Evolutionary conservation across 164 flowering plant genomes (phyloP).

Genomic region (Stephania japonica): DNA sequence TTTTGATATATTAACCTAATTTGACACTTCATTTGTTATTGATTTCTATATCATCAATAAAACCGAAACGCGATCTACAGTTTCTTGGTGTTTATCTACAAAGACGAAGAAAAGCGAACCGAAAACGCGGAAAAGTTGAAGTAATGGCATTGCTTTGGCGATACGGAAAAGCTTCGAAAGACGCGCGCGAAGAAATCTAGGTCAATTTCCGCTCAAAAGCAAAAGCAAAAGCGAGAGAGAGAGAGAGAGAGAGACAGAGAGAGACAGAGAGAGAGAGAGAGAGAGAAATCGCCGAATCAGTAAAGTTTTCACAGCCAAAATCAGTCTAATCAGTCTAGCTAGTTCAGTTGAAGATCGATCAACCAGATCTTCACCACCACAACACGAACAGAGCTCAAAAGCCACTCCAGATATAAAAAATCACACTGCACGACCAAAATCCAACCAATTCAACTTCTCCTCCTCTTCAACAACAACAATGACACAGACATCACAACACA

Average conservation of each 20-base stretch:
- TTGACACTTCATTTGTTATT: background rate
- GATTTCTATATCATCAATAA: slow-evolving; percentile 5
- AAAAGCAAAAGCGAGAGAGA: slow-evolving; percentile 8
- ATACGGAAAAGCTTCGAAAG: slow-evolving; percentile 10
- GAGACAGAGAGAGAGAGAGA: background rate
- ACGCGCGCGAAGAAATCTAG: background rate
- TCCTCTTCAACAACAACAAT: background rate
- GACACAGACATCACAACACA: background rate
- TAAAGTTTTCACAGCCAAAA: background rate
- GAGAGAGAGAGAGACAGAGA: background rate
- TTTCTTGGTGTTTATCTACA: background rate
- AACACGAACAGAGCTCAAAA: background rate
- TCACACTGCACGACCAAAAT: background rate
- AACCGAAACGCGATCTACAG: slow-evolving; percentile 1
- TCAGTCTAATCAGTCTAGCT: slow-evolving; percentile 11
- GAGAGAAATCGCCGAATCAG: background rate
- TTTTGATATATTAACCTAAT: background rate
- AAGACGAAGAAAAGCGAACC: slow-evolving; percentile 9
- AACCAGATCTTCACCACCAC: background rate
- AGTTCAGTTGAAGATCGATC: background rate
- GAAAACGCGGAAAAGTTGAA: slow-evolving; percentile 22
- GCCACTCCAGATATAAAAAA: background rate
- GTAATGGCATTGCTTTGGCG: slow-evolving; percentile 24
- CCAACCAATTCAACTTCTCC: background rate
- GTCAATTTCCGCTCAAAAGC: slow-evolving; percentile 6